phyloP scores from a whole-genome alignment of 169 alveolate species.

The Cryptosporidium parvum region DNA sequence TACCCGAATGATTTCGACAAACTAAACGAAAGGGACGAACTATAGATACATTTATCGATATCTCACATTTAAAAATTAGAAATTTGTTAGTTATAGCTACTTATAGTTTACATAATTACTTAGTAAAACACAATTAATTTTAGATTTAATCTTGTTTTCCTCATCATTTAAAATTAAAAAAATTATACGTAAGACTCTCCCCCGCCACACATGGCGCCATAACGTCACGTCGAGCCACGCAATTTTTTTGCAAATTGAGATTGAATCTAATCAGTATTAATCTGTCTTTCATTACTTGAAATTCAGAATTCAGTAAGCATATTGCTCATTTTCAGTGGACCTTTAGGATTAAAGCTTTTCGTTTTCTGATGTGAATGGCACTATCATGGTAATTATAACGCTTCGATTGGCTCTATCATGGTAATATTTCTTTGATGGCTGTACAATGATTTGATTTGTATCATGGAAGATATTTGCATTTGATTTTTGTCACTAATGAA shows the following conservation, averaged over 20 bases:
- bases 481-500: slow-evolving; percentile 25
- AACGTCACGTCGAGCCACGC: slow-evolving; percentile 13
- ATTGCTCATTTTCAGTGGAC: neutral
- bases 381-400: slow-evolving; percentile 11
- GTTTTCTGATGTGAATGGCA: neutral
- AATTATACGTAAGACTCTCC: neutral
- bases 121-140: neutral
- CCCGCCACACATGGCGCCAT: slow-evolving; percentile 6
- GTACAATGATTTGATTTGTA: neutral
- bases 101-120: too few species aligned
- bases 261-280: neutral
- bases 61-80: neutral
- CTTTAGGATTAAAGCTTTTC: neutral
- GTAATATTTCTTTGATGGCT: neutral
- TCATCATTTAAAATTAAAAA: neutral
- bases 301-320: neutral
- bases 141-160: neutral
- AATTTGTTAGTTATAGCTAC: neutral
- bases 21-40: slow-evolving; percentile 22
- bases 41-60: neutral
- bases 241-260: neutral
- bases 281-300: slow-evolving; percentile 9
- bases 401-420: slow-evolving; percentile 25
- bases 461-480: neutral
- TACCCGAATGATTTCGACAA: slow-evolving; percentile 22